phyloP scores from a whole-genome alignment of 345 rosid genomes.

The Bruguiera sexangula region DNA sequence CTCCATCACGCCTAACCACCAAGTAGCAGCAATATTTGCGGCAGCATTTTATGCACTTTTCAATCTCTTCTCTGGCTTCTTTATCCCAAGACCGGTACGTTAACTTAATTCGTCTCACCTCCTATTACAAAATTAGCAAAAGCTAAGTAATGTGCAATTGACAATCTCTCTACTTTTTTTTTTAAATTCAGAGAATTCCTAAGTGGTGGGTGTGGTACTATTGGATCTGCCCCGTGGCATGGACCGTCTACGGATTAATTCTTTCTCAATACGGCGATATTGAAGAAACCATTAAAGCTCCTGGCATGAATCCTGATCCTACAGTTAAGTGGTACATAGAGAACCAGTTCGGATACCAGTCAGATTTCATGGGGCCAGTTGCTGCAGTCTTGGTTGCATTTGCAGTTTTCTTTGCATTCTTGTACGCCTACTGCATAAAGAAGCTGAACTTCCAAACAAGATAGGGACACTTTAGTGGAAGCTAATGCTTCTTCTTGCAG shows the following conservation, averaged over 20 bases:
- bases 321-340: slow-evolving; percentile 16
- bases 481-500: background rate
- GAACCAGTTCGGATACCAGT: slow-evolving; percentile 27
- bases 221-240: slow-evolving; percentile 31
- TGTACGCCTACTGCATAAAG: slow-evolving; percentile 27
- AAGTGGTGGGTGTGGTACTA: slow-evolving; percentile 39
- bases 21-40: slow-evolving; percentile 27
- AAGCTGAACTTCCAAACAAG: slow-evolving; percentile 33
- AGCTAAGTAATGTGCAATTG: no score
- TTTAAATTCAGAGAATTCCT: slow-evolving; percentile 26
- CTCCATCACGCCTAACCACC: slow-evolving; percentile 32
- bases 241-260: slow-evolving; percentile 33
- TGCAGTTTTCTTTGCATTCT: slow-evolving; percentile 20
- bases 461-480: background rate
- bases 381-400: slow-evolving; percentile 24
- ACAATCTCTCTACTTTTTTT: background rate
- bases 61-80: slow-evolving; percentile 34
- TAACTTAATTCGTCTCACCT: background rate
- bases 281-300: slow-evolving; percentile 10
- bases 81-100: slow-evolving; percentile 29
- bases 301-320: background rate
- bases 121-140: background rate
- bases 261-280: slow-evolving; percentile 22
- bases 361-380: slow-evolving; percentile 19
- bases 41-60: slow-evolving; percentile 28